Conservation (phyloP, 768 basidiomycete species). For the Hericium coralloides region DNA sequence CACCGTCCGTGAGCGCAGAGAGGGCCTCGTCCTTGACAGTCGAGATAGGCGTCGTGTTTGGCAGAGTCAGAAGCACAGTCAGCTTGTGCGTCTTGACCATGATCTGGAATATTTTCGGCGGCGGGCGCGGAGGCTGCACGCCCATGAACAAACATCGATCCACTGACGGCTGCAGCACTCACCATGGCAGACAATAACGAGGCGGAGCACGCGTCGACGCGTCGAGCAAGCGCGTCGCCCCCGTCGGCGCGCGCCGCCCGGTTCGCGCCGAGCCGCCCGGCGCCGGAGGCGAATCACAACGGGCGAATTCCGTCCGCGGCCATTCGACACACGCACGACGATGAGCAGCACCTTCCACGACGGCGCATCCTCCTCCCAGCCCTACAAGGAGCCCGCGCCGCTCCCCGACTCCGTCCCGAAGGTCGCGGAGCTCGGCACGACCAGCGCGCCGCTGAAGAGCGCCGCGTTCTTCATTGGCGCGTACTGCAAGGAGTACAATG, state of each 20-base stretch:
- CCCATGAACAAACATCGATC: neutral
- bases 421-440: constrained; percentile 81
- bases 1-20: constrained; percentile 46
- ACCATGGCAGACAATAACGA: neutral
- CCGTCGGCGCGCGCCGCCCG: too few relatives aligned
- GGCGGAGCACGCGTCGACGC: neutral
- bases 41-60: constrained; percentile 44
- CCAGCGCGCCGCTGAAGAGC: constrained; percentile 90
- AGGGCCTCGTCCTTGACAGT: constrained; percentile 57
- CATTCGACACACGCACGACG: constrained; percentile 10
- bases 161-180: neutral
- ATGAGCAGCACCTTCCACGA: constrained; percentile 48
- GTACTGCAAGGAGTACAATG: constrained; percentile 94
- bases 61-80: constrained; percentile 50
- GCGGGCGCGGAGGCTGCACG: constrained; percentile 40
- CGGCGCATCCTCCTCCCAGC: constrained; percentile 35
- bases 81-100: constrained; percentile 69
- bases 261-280: neutral
- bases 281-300: neutral
- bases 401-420: constrained; percentile 60
- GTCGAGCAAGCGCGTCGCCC: neutral
- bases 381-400: constrained; percentile 58
- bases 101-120: constrained; percentile 58
- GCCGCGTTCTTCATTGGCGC: constrained; percentile 96
- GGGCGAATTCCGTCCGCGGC: neutral